phyloP scores from a whole-genome alignment of 2,329 filamentous ascomycete species.

The Dothidotthia symphoricarpi region DNA sequence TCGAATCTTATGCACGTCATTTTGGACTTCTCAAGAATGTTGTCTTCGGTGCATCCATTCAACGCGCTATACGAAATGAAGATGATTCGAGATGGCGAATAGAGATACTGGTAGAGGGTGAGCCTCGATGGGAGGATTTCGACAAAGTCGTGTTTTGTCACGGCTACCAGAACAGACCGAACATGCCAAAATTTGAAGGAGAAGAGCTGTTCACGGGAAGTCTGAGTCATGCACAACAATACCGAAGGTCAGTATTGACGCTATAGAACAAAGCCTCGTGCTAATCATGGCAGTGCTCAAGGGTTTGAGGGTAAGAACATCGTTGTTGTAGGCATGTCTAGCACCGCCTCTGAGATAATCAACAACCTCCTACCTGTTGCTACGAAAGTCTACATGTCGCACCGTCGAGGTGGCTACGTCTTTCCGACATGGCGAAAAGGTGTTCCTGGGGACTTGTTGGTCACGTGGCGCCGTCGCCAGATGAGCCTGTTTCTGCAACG shows the following conservation, averaged over 20 bases:
- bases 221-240: conserved; percentile 38
- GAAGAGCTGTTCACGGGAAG: conserved; percentile 42
- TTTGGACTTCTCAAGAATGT: conserved; percentile 42
- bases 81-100: conserved; percentile 35
- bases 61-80: conserved; percentile 27
- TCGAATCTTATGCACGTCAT: conserved; percentile 44
- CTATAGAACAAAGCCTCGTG: no score
- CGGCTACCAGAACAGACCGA: conserved; percentile 39
- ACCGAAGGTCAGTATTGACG: no score
- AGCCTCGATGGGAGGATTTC: conserved; percentile 19
- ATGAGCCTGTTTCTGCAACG: conserved; percentile 11
- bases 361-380: conserved; percentile 38
- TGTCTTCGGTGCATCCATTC: conserved; percentile 35
- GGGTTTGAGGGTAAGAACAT: conserved; percentile 46
- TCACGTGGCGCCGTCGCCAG: conserved; percentile 14
- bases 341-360: conserved; percentile 42
- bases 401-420: conserved; percentile 42
- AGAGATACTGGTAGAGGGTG: conserved; percentile 25
- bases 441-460: conserved; percentile 20
- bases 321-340: conserved; percentile 47
- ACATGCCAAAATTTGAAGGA: conserved; percentile 40
- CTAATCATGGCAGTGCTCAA: conserved; percentile 27
- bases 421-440: conserved; percentile 38
- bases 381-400: conserved; percentile 45
- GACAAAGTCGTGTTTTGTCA: conserved; percentile 40